These are phyloP conservation scores for Malus hybrid DNA, from an alignment of 331 rosid genomes.

Conservation along the genomic window DNA sequence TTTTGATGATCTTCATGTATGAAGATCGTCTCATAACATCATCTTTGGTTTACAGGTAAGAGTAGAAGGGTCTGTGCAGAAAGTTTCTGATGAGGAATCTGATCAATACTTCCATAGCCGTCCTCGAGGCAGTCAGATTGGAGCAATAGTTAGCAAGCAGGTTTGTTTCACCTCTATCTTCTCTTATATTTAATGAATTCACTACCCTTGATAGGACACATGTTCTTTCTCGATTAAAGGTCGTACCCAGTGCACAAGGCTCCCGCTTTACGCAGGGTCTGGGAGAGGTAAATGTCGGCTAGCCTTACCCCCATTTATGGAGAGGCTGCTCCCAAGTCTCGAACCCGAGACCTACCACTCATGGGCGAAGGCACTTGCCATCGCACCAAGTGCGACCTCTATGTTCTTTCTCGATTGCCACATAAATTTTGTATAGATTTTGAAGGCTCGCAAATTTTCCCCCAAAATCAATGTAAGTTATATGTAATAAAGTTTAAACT, in stretches of 20 bases:
- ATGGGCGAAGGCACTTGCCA: too few relatives aligned
- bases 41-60: conserved; percentile 50
- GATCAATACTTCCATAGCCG: conserved; percentile 90
- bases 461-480: background rate
- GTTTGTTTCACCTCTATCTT: conserved; percentile 24
- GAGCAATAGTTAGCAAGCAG: conserved; percentile 97
- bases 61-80: conserved; percentile 81
- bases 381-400: too few relatives aligned
- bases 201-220: background rate
- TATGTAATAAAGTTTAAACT: background rate
- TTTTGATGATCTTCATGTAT: conserved; percentile 7
- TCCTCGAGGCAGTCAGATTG: conserved; percentile 94
- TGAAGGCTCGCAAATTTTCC: background rate
- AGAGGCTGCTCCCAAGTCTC: too few relatives aligned
- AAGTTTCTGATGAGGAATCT: conserved; percentile 84
- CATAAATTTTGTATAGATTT: background rate
- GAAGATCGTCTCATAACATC: conserved; percentile 2
- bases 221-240: background rate
- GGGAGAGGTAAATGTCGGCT: too few relatives aligned
- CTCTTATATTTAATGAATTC: background rate
- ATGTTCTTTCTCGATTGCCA: background rate
- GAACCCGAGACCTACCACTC: too few relatives aligned
- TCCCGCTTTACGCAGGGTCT: too few relatives aligned
- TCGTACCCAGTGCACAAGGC: too few relatives aligned
- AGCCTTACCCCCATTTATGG: too few relatives aligned